Base-by-base conservation (phyloP, 176 grass and related monocot species). In the Oryza glaberrima region DNA sequence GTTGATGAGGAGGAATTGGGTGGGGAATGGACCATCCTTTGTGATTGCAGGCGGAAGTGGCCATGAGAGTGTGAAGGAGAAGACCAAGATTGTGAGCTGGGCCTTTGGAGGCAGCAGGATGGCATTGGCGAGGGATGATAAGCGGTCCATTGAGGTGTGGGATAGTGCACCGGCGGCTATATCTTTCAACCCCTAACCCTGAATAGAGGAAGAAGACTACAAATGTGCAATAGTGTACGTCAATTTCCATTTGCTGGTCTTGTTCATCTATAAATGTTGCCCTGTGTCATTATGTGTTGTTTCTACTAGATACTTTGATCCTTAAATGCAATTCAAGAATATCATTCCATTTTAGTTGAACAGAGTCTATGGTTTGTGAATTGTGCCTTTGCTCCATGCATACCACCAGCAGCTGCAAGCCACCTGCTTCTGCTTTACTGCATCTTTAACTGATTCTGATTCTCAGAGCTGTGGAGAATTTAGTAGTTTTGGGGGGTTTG, bases 81-180 rank as follows among this genome's bases (percentile, higher is more conserved):
- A 78, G 78, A 78, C 78, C 70, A 98, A 89, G 86, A 89, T 98
- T 69, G 69, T 87, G 66, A 85, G 90, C 35, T 75, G 92, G 88
- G 88, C 88, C 2, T 94, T 94, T 28, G 90, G 90, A 54, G 96
- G 96, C 58, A 98, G 85, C 80, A 94, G 93, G 86, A 96, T 98
- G 96, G 87, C 87, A 69, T 75, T 98, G 61, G 67, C 51, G 3
- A 94, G 93, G 86, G 83, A 76, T 48, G 91, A 88, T 30, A 70
- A 95, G 35, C 47, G 68, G 38, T 91, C 85, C 14, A 83, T 96
- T 2, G 91, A 98, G 61, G 84, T 98, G 15, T 98, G 93, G 96
- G 93, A 96, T 87, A 96, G 86, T 72, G 45, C 54, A 77, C 10
- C 30, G 0, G n/a, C 67, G 0, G 38, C 68, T 65, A 77, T 78